These are phyloP conservation scores for Xylaria digitata DNA, from an alignment of 2,329 filamentous ascomycete genomes.

Conservation along the genomic window DNA sequence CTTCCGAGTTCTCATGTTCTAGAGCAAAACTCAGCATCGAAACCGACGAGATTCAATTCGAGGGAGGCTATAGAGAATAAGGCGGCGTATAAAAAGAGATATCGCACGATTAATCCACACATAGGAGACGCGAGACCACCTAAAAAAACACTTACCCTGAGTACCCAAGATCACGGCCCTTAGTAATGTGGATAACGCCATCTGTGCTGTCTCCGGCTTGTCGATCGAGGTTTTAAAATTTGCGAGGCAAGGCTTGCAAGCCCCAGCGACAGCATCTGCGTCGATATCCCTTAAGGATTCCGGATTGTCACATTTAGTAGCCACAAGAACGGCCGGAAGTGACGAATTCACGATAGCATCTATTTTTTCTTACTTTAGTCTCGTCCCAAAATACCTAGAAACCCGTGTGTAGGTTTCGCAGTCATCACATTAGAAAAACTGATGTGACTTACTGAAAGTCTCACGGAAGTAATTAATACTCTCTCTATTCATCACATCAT, in stretches of 20 bases:
- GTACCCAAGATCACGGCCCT: slow-evolving; percentile 74
- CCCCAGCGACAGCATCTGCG: slow-evolving; percentile 69
- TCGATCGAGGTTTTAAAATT: slow-evolving; percentile 79
- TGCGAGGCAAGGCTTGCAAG: slow-evolving; percentile 76
- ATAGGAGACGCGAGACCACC: not conserved
- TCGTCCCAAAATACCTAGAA: slow-evolving; percentile 14
- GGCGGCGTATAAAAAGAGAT: not conserved
- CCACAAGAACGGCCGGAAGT: slow-evolving; percentile 83
- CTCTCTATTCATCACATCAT: slow-evolving; percentile 84
- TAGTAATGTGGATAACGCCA: slow-evolving; percentile 80
- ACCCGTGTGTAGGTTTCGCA: not conserved
- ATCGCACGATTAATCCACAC: not conserved
- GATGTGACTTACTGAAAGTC: slow-evolving; percentile 74
- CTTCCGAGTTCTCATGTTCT: slow-evolving; percentile 55
- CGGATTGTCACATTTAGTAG: slow-evolving; percentile 88
- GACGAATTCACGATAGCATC: slow-evolving; percentile 78
- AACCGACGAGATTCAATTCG: slow-evolving; percentile 1
- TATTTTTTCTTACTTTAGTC: slow-evolving; percentile 54
- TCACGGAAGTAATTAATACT: slow-evolving; percentile 80
- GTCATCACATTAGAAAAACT: slow-evolving; percentile 6
- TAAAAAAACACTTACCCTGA: slow-evolving; percentile 73
- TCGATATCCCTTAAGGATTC: slow-evolving; percentile 77
- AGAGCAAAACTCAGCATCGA: slow-evolving; percentile 23
- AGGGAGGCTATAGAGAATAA: not conserved
- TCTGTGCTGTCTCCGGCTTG: slow-evolving; percentile 76